Evolutionary conservation across 331 rosid species (phyloP), one percentile per base, ranked within the genome.

Genomic region (Dryas integrifolia): DNA sequence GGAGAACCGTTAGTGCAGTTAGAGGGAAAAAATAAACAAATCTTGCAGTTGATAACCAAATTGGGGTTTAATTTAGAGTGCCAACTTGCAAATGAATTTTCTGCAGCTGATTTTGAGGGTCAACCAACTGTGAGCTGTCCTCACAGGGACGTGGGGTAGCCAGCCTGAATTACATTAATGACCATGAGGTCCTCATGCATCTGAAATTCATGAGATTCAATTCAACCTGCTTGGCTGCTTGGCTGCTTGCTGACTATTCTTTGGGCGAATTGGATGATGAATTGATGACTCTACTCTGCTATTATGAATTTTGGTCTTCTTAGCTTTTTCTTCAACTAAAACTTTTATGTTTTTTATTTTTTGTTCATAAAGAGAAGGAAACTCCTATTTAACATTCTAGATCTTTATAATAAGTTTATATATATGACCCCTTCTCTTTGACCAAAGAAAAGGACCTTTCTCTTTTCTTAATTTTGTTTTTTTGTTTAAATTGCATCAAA

Each of bases 91-190:
- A 49, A 49, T 14, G 24, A 58, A 46, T 5, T 15, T 58, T 46
- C 67, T 58, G 66, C 67, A 5, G 67, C 67, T 45, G 67, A 58
- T 58, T 71, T 35, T 57, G 66, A 57, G 56, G 66, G 66, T 44
- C 74, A 53, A 69, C 35, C 35, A 30, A 7, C 5, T 35, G 21
- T 41, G 52, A 41, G 51, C n/a, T 58, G 75, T 26, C 26, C 57
- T 8, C n/a, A 26, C 44, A 70, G 56, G 35, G 21, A 41, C 35
- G 49, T 64, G 69, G 41, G 38, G 26, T 11, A 53, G 63, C 51
- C 44, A 24, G 13, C 73, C n/a, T 69, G 39, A 21, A 52, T 52
- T 24, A 16, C 3, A 6, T 44, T 7, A 14, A 58, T 39, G 67
- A 44, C 47, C 9, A 5, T 5, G 3, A 9, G 46, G 30, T 7